A percentile compares a stretch with the other conserved stretches of the same genome.
Conservation (phyloP, 176 grass and related monocot genomes). For the Zea luxurians region DNA sequence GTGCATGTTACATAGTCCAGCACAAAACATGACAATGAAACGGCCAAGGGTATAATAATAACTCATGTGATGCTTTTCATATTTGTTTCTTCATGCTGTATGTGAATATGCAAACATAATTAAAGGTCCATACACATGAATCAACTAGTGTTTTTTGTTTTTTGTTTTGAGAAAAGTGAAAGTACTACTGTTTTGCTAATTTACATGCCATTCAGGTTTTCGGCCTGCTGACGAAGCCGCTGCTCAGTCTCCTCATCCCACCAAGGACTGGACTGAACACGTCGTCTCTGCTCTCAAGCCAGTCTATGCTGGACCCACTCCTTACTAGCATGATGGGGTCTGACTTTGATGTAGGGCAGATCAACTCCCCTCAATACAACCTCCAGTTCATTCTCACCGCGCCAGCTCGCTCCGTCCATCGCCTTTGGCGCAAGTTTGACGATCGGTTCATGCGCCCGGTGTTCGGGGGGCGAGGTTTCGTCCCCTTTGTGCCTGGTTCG, state of each 20-base stretch:
- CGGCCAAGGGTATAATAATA: background rate
- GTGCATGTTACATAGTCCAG: background rate
- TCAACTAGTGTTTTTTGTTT: slow-evolving; percentile 3
- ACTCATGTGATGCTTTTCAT: background rate
- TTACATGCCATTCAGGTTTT: slow-evolving; percentile 61
- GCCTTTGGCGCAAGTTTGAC: slow-evolving; percentile 87
- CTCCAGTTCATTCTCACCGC: slow-evolving; percentile 59
- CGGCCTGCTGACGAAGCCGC: slow-evolving; percentile 83
- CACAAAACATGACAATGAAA: background rate
- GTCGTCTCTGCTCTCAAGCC: slow-evolving; percentile 50
- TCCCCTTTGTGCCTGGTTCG: slow-evolving; percentile 82
- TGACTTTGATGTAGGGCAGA: slow-evolving; percentile 44
- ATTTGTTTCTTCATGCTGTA: slow-evolving; percentile 29
- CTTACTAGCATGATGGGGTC: slow-evolving; percentile 59
- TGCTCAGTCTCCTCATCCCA: slow-evolving; percentile 63
- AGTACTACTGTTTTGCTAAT: slow-evolving; percentile 38
- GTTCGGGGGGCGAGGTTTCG: slow-evolving; percentile 82
- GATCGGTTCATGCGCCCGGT: slow-evolving; percentile 79
- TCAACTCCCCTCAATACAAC: slow-evolving; percentile 44
- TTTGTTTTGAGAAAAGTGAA: background rate
- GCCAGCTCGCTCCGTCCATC: slow-evolving; percentile 74
- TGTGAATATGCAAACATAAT: background rate
- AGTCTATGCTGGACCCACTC: slow-evolving; percentile 62
- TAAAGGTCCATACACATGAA: background rate
- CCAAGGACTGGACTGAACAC: slow-evolving; percentile 42